phyloP scores from a whole-genome alignment of 495 filamentous ascomycete genomes.

The Neurospora pannonica region DNA sequence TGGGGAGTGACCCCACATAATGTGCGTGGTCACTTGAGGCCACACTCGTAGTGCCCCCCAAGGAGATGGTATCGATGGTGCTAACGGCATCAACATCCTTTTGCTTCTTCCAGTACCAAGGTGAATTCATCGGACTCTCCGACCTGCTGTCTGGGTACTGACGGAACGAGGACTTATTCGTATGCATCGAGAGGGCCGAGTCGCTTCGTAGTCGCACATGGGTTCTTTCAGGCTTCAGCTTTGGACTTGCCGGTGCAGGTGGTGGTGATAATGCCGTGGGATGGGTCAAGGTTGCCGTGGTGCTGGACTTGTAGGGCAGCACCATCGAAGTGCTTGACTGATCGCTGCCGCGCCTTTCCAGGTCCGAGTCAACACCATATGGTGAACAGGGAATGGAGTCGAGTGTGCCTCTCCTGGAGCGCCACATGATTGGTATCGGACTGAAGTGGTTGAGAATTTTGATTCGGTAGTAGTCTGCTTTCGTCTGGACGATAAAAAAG shows the following conservation, averaged over 20 bases:
- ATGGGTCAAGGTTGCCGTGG: constrained; percentile 2
- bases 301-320: constrained; percentile 6
- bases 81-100: constrained; percentile 7
- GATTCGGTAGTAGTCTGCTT: not conserved
- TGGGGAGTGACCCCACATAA: constrained; percentile 9
- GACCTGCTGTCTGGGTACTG: constrained; percentile 26
- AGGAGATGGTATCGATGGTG: constrained; percentile 11
- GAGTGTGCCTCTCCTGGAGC: constrained; percentile 8
- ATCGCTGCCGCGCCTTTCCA: constrained; percentile 9
- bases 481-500: not conserved
- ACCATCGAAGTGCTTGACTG: constrained; percentile 4
- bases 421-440: constrained; percentile 6
- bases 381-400: constrained; percentile 11
- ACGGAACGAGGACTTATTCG: constrained; percentile 23
- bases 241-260: constrained; percentile 5
- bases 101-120: not conserved
- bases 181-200: constrained; percentile 29
- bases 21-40: not conserved
- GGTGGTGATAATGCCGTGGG: constrained; percentile 18
- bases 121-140: constrained; percentile 11
- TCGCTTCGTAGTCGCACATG: constrained; percentile 27
- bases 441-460: not conserved
- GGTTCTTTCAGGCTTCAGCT: constrained; percentile 4
- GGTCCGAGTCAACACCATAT: constrained; percentile 1
- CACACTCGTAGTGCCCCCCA: not conserved